phyloP scores from a whole-genome alignment of 805 yeast species.

The Debaryomyces hansenii region DNA sequence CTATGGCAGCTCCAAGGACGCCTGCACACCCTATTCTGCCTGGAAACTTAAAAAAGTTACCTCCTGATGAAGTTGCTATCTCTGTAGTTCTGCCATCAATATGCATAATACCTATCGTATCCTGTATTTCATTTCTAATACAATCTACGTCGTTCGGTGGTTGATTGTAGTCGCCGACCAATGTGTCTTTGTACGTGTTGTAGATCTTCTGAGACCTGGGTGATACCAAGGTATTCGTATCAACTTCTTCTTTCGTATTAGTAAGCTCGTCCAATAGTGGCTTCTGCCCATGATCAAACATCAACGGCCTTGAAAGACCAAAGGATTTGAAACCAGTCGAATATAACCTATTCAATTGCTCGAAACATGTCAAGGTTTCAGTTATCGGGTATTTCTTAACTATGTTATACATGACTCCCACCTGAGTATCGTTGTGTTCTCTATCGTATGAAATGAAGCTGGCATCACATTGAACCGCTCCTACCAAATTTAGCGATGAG shows the following conservation, averaged over 20 bases:
- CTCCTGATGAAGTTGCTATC: slow-evolving; percentile 53
- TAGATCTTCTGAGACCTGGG: slow-evolving; percentile 3
- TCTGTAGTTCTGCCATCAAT: background rate
- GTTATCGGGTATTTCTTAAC: slow-evolving; percentile 27
- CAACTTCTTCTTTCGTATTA: background rate
- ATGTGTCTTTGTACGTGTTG: slow-evolving; percentile 7
- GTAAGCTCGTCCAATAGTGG: background rate
- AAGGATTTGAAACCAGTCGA: slow-evolving; percentile 7
- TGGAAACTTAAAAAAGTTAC: slow-evolving; percentile 48
- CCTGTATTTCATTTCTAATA: slow-evolving; percentile 1
- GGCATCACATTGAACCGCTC: slow-evolving; percentile 47
- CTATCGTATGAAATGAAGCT: slow-evolving; percentile 24
- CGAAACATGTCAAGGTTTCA: slow-evolving; percentile 22
- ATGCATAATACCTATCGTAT: slow-evolving; percentile 6
- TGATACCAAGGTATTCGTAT: background rate
- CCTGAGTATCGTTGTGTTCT: slow-evolving; percentile 5
- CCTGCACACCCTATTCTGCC: slow-evolving; percentile 60
- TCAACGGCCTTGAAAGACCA: slow-evolving; percentile 38
- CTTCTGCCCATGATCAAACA: slow-evolving; percentile 17
- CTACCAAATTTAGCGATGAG: slow-evolving; percentile 39
- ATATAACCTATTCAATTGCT: slow-evolving; percentile 22
- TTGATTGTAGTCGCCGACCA: background rate
- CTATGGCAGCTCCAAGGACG: slow-evolving; percentile 46
- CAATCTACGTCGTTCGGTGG: background rate
- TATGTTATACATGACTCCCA: slow-evolving; percentile 18